Evolutionary conservation across 768 basidiomycete species (phyloP), one percentile per base, ranked within the genome.

Genomic region (Lactarius psammicola): DNA sequence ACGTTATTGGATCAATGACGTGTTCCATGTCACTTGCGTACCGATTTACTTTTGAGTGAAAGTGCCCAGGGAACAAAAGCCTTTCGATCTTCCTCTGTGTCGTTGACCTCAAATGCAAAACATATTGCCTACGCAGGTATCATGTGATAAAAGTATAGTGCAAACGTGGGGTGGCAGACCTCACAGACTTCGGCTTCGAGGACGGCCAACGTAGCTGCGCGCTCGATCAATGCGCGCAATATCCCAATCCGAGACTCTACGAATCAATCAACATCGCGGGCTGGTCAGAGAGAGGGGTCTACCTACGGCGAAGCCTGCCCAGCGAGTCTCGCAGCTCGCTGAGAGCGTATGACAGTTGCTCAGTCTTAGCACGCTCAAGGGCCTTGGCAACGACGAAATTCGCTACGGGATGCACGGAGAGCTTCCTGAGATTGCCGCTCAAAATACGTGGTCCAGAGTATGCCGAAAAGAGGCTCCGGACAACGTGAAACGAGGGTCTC

Each of bases 371-470:
- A 55, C 92, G 80, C 58, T 85, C 85, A 31, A 95, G 69, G 0
- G 88, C 90, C 74, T 87, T 89, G 0, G 95, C 89, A 5, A 95
- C 80, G 26, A 98, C 95, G 71, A 94, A 99, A 73, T 98, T 99
- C 15, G 92, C 94, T 2, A 95, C 90, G 3, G 95, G 94, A 75
- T 99, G 96, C 23, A 82, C 79, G 20, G 90, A 87, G 33, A 97
- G 79, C 63, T 88, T 84, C 3, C 82, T 76, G 42, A 97, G 78
- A 68, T 87, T 87, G n/a, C n/a, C 86, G 86, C 53, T 78, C 75
- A 73, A 98, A 89, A 76, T 97, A 95, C 0, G 82, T 82, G 3
- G 77, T 71, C 96, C 96, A 98, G 6, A 97, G 72, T 0, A 80
- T 71, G 36, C 76, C 73, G 72, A 95, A 95, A 2, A 87, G 81